Evolutionary conservation across 2,329 filamentous ascomycete species (phyloP), one percentile per base, ranked within the genome.

Genomic region (Pestalotiopsis sp.): DNA sequence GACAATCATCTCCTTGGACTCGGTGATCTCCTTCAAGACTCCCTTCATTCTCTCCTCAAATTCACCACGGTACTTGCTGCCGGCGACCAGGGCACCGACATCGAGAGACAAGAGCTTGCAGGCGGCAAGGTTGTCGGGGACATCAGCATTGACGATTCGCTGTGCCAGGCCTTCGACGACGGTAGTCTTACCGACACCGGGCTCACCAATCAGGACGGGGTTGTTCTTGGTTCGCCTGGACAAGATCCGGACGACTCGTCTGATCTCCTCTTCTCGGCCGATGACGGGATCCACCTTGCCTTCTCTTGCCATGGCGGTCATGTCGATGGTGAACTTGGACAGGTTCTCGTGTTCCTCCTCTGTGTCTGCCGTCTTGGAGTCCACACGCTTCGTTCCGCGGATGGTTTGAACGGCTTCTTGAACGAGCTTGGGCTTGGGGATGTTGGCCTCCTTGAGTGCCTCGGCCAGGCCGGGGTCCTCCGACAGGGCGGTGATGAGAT

Each of bases 11-110:
- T 98, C 95, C 79, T 96, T 97, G 65, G 94, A 94, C 68, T 97
- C 91, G 74, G 95, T 89, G 69, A 99, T 97, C 83, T 99, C 96
- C 81, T 98, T 99, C 75, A 99, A 82, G 4, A 99, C 96, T 67
- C 95, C 95, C 88, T 99, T 99, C 95, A 99, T 98, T 75, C 96
- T 90, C 86, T 99, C 96, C 80, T 99, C 96, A 70, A 99, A 99
- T 80, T 99, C 96, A 84, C 96, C 96, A 64, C 96, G 91, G 84
- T 97, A 99, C 83, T 99, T 99, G 89, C 94, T 98, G 74, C 96
- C 96, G 69, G 96, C 96, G 72, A 99, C 95, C 68, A 99, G 86
- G 27, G 95, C 93, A 75, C 96, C 96, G 62, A 99, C 95, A 77
- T 99, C 96, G 60, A 99, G 90, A 4, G 96, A 98, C 68, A 99